These are phyloP conservation scores for Tetrahymena thermophila DNA, from an alignment of 73 alveolate species.

Conservation along the genomic window DNA sequence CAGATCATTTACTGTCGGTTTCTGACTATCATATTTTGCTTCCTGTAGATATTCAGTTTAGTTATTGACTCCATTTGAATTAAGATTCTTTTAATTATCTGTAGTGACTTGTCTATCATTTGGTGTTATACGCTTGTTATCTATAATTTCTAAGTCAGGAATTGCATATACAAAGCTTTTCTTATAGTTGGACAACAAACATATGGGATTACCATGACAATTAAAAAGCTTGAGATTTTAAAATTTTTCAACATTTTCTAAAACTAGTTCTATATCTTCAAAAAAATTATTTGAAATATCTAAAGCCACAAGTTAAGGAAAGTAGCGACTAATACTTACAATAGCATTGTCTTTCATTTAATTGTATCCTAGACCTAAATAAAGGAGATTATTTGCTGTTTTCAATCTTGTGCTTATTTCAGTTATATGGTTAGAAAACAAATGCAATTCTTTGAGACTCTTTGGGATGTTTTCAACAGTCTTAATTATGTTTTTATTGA, in stretches of 20 bases:
- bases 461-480: not conserved
- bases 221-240: not conserved
- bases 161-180: not conserved
- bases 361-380: not conserved
- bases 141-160: not conserved
- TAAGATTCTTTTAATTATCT: not conserved
- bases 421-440: not conserved
- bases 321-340: not conserved
- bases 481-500: not conserved
- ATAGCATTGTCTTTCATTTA: not conserved
- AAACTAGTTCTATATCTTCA: not conserved
- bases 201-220: not conserved
- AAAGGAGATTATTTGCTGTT: not conserved
- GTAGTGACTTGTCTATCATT: not conserved
- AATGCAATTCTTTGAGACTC: not conserved
- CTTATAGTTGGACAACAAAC: not conserved
- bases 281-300: not conserved
- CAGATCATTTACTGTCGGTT: not conserved
- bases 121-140: not conserved
- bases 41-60: not conserved
- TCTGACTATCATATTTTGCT: not conserved
- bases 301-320: not conserved
- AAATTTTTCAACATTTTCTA: not conserved
- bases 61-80: not conserved
- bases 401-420: not conserved